Conservation (phyloP, 371 early-diverging fungal species). For the Blakeslea trispora region DNA sequence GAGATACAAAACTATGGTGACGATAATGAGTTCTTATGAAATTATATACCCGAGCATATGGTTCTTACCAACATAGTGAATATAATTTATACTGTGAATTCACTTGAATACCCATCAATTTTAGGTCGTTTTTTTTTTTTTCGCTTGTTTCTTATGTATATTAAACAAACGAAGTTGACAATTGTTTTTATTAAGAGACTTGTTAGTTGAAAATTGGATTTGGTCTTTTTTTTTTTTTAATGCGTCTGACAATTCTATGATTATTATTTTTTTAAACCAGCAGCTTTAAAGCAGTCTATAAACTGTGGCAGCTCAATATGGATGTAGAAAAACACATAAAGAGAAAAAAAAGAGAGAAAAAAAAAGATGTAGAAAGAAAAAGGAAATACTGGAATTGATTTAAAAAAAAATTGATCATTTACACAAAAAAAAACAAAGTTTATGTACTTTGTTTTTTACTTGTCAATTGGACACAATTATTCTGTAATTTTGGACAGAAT, state of each 20-base stretch:
- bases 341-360: conserved; percentile 3
- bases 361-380: conserved; percentile 4
- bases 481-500: too few relatives aligned
- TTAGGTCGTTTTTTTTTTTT: too few relatives aligned
- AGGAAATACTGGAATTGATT: conserved; percentile 1
- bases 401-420: background rate
- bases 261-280: background rate
- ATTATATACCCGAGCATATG: background rate
- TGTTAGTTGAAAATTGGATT: background rate
- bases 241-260: too few relatives aligned
- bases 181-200: conserved; percentile 12
- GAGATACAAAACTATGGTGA: conserved; percentile 39
- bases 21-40: conserved; percentile 6
- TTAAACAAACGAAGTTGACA: conserved; percentile 16
- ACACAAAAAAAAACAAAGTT: background rate
- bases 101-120: conserved; percentile 9
- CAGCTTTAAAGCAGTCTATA: background rate
- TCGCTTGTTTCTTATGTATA: conserved; percentile 1
- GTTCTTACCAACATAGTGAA: conserved; percentile 28
- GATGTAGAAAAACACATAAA: background rate
- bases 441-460: background rate
- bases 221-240: background rate
- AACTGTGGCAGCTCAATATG: background rate
- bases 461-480: background rate
- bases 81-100: conserved; percentile 28